phyloP scores from a whole-genome alignment of 495 filamentous ascomycete species.

The Lasiosphaeria ovina region DNA sequence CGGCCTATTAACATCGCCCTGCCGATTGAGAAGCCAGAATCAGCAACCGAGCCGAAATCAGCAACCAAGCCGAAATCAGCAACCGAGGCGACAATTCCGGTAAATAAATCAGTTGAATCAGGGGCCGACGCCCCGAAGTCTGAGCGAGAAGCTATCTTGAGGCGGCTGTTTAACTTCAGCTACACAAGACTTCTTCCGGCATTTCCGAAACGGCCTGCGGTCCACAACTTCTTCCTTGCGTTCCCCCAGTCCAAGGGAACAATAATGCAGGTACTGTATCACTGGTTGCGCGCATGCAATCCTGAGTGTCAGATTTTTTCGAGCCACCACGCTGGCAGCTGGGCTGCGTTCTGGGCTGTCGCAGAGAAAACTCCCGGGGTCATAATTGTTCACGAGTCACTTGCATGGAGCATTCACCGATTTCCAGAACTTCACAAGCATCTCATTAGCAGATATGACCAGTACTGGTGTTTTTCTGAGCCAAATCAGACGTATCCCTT shows the following conservation, averaged over 20 bases:
- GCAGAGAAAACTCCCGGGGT: constrained; percentile 18
- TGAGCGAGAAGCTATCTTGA: constrained; percentile 21
- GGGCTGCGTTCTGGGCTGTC: constrained; percentile 26
- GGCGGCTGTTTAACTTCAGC: constrained; percentile 26
- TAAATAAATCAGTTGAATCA: too few relatives aligned
- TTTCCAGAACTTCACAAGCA: constrained; percentile 25
- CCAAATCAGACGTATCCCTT: constrained; percentile 20
- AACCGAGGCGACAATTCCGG: too few relatives aligned
- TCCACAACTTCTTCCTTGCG: constrained; percentile 31
- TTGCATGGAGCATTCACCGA: constrained; percentile 27
- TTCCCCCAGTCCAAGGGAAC: constrained; percentile 22
- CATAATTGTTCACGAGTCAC: constrained; percentile 37
- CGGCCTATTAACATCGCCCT: constrained; percentile 11
- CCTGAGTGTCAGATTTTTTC: constrained; percentile 28
- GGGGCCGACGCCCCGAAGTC: not conserved
- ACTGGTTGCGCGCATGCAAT: constrained; percentile 31
- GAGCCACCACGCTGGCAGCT: constrained; percentile 25
- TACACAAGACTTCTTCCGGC: constrained; percentile 28
- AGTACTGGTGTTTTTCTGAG: constrained; percentile 36
- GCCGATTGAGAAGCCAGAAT: not conserved
- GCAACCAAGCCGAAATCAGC: too few relatives aligned
- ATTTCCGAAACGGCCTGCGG: not conserved
- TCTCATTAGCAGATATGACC: constrained; percentile 19
- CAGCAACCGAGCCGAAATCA: too few relatives aligned
- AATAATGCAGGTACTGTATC: constrained; percentile 12